These are phyloP conservation scores for Rhodosporidiobolus sp. DNA, from an alignment of 768 basidiomycete genomes.

Conservation along the genomic window DNA sequence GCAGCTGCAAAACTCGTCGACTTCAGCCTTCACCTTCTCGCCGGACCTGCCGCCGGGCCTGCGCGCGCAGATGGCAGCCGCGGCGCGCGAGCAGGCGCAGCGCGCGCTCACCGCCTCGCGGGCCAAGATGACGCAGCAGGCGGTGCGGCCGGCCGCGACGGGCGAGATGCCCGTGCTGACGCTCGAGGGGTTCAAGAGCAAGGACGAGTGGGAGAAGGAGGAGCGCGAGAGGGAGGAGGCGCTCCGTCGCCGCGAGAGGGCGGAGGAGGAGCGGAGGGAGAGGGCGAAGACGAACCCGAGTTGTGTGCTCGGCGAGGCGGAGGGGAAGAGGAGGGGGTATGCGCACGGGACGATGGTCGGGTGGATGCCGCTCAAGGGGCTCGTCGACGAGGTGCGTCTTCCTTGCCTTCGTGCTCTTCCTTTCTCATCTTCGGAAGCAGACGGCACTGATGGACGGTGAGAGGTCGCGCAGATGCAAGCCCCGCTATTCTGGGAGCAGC, in stretches of 20 bases:
- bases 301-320: not conserved
- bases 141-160: not conserved
- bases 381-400: slow-evolving; percentile 8
- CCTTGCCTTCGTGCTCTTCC: too few species aligned
- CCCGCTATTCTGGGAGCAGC: slow-evolving; percentile 2
- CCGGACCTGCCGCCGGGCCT: slow-evolving; percentile 14
- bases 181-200: slow-evolving; percentile 7
- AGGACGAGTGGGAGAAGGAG: slow-evolving; percentile 5
- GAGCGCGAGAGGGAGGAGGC: slow-evolving; percentile 12
- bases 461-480: slow-evolving; percentile 1
- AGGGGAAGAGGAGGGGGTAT: not conserved
- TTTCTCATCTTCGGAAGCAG: too few species aligned
- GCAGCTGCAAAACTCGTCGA: not conserved
- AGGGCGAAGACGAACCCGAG: not conserved
- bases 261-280: slow-evolving; percentile 1
- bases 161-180: slow-evolving; percentile 25
- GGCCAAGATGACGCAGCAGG: not conserved
- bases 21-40: not conserved
- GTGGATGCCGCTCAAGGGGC: not conserved
- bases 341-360: slow-evolving; percentile 4
- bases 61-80: slow-evolving; percentile 9
- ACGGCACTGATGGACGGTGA: not conserved
- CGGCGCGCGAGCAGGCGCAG: slow-evolving; percentile 14
- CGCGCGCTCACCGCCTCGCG: slow-evolving; percentile 1
- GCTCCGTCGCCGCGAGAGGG: not conserved